Evolutionary conservation across 345 rosid species (phyloP).

Genomic region (Sonneratia alba): DNA sequence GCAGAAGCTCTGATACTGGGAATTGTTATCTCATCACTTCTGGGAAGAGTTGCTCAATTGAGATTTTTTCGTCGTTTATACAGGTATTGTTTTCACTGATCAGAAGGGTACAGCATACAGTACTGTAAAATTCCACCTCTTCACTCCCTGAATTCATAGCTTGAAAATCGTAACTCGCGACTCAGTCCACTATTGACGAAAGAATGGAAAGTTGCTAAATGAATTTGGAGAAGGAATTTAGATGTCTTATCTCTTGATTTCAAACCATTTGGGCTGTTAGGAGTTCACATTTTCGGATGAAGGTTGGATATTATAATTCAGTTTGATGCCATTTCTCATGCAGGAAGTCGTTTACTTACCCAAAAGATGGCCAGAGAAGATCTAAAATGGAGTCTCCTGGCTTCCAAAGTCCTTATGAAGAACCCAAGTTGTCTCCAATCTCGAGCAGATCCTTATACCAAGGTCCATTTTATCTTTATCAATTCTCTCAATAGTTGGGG

Average conservation of each 20-base stretch:
- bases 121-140: background rate
- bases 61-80: slow-evolving; percentile 34
- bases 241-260: background rate
- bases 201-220: background rate
- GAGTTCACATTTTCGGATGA: background rate
- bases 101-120: background rate
- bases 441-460: slow-evolving; percentile 24
- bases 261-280: background rate
- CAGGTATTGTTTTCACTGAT: slow-evolving; percentile 33
- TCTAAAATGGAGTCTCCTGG: slow-evolving; percentile 34
- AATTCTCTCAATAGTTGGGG: background rate
- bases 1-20: slow-evolving; percentile 48
- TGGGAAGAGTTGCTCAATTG: slow-evolving; percentile 33
- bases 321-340: slow-evolving; percentile 16
- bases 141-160: background rate
- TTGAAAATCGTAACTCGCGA: background rate
- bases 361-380: slow-evolving; percentile 20
- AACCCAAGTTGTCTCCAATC: slow-evolving; percentile 20
- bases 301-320: background rate
- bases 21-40: slow-evolving; percentile 28
- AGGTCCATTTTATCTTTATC: slow-evolving; percentile 26
- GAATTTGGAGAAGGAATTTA: background rate
- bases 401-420: slow-evolving; percentile 26
- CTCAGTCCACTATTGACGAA: background rate
- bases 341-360: slow-evolving; percentile 45